Conservation (phyloP, 306 rosid species). For the Cyamopsis tetragonoloba region DNA sequence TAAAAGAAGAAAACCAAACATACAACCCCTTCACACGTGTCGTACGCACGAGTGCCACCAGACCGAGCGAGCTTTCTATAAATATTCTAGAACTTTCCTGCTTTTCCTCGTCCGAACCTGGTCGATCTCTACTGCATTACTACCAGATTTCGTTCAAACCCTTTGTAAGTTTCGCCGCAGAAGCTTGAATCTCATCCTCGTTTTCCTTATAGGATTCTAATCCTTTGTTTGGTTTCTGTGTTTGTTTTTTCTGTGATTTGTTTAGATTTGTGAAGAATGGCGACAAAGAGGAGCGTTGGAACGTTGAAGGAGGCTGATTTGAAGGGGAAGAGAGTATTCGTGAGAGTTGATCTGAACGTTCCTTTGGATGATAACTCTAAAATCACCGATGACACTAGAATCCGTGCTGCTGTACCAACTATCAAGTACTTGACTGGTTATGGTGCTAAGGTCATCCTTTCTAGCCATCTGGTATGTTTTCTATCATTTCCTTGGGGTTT, state of each 20-base stretch:
- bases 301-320: conserved; percentile 79
- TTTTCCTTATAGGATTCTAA: background rate
- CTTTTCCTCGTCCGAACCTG: background rate
- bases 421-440: conserved; percentile 59
- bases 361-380: conserved; percentile 78
- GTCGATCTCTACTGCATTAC: background rate
- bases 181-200: background rate
- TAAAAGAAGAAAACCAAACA: background rate
- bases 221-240: background rate
- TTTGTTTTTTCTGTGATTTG: conserved; percentile 3
- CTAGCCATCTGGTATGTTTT: conserved; percentile 60
- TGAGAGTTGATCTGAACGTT: conserved; percentile 91
- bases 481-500: background rate
- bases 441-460: conserved; percentile 81
- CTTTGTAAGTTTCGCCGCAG: conserved; percentile 15
- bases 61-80: background rate
- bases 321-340: conserved; percentile 90
- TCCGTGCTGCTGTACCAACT: conserved; percentile 93
- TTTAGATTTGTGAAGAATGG: conserved; percentile 44
- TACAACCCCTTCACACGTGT: conserved; percentile 25
- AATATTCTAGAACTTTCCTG: conserved; percentile 19
- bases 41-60: background rate
- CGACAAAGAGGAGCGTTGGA: conserved; percentile 84
- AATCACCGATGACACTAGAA: conserved; percentile 89
- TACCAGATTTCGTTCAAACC: background rate